phyloP scores from a whole-genome alignment of 163 green algal genomes.

The Coccomyxa subellipsoidea region DNA sequence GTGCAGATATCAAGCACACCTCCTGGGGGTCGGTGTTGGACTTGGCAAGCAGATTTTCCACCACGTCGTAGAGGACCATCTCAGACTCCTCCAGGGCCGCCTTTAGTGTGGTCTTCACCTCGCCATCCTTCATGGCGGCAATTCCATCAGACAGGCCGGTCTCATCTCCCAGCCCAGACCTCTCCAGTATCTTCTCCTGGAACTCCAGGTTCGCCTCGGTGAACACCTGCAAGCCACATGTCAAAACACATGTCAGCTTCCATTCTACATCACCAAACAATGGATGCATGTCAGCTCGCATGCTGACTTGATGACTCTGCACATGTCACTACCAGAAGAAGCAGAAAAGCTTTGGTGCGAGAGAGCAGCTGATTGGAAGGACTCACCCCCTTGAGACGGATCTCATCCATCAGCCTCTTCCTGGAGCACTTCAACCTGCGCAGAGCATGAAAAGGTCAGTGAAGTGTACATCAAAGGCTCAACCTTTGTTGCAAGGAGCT shows the following conservation, averaged over 20 bases:
- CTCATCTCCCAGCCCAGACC: conserved; percentile 21
- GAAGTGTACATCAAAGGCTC: no score
- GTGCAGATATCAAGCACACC: not conserved
- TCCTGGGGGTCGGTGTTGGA: conserved; percentile 29
- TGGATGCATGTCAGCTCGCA: no score
- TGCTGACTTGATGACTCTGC: no score
- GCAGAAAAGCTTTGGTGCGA: not conserved
- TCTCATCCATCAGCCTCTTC: conserved; percentile 9
- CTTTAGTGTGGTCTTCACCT: conserved; percentile 33
- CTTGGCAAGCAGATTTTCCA: conserved; percentile 65
- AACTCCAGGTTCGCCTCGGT: conserved; percentile 50
- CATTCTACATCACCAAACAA: no score
- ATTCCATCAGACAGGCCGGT: conserved; percentile 60
- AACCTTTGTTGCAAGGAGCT: no score
- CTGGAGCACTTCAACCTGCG: conserved; percentile 2
- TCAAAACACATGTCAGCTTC: not conserved
- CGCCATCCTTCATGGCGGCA: conserved; percentile 12
- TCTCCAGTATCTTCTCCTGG: conserved; percentile 40
- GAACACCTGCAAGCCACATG: conserved; percentile 34
- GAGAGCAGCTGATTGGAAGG: not conserved
- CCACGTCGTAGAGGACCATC: conserved; percentile 76
- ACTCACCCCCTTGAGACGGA: not conserved
- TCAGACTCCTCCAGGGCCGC: conserved; percentile 79
- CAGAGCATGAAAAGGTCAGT: not conserved
- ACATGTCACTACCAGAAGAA: no score